Base-by-base conservation (phyloP, 2,329 filamentous ascomycete genomes). In the Fusarium secorum region DNA sequence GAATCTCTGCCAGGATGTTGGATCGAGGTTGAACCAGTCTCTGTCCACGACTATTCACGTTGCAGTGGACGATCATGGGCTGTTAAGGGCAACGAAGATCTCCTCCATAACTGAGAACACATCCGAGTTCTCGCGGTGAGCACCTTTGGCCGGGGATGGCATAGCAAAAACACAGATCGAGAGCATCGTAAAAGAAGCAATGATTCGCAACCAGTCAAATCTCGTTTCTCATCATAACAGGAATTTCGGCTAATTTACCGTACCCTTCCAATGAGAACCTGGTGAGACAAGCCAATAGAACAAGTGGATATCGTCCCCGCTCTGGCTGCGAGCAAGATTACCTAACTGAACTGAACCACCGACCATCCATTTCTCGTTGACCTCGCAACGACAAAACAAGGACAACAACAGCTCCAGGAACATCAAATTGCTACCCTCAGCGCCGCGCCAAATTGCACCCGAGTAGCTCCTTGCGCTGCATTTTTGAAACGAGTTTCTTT, bases 301-400 rank as follows among this genome's bases (percentile, higher is more conserved):
- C 59, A 64, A 54, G 64, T 66, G 64, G 64, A 52, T 36, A 32
- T 18, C 13, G 14, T 9, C 42, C 46, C 62, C 41, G 58, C 64
- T 38, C 30, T 36, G 41, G 33, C 56, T 38, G 14, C 14, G 48
- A 52, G n/a, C 11, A 51, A 38, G 60, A 54, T 66, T 68, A 77
- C 70, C 73, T 76, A 78, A 60, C 64, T 42, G 38, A 33, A 42
- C 45, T 42, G 38, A 42, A 42, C 53, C 33, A 64, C 41, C 46
- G 36, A 44, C 49, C 70, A 78, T 76, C 78, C 36, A 62, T 67
- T 77, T 78, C 79, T 60, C 60, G 81, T 82, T 82, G 81, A 80
- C 81, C 81, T 81, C 81, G 81, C 81, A 83, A 82, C 80, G 81
- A 76, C 74, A 80, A 81, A 79, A 80, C 77, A 81, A 81, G 74